Evolutionary conservation across 2,329 filamentous ascomycete species (phyloP), one percentile per base, ranked within the genome.

Genomic region (Xylariaceae sp.): DNA sequence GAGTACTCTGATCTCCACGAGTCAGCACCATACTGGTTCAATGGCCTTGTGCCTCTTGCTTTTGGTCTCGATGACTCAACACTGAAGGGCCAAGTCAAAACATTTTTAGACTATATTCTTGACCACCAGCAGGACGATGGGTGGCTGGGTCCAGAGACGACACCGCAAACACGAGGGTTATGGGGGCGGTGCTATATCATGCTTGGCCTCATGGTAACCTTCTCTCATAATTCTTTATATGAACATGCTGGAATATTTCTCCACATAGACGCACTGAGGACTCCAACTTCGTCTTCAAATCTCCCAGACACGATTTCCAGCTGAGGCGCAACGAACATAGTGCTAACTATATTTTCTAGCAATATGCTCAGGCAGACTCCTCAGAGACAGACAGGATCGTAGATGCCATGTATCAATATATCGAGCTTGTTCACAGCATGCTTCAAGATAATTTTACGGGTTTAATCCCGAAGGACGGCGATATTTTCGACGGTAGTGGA

Each of bases 1-100:
- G 80, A 84, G 58, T 84, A 84, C 60, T 80, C 74, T 10, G 67
- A 68, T 18, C 68, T 84, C 2, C 75, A 83, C 59, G 82, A 85
- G 68, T 78, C 75, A 1, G 74, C 77, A 21, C 79, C 81, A 0
- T 84, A 84, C 64, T 84, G 81, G 79, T 79, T 82, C 61, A 84
- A 85, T 59, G 78, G 76, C 3, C 70, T 83, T 1, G 81, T 85
- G 2, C 80, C 82, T 15, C 72, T 84, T 20, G 80, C 82, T 1
- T 84, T 79, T 55, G 68, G 67, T 0, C 65, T 81, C 4, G 71
- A 80, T 44, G 76, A 84, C 61, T 58, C 68, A 3, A 67, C 75
- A 4, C 67, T 85, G n/a, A 79, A 81, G 58, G 60, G 57, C 0
- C 81, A 85, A 55, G 76, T 81, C 6, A 70, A 73, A 15, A 57